Evolutionary conservation across 2,329 filamentous ascomycete genomes (phyloP).

Genomic region (Cryphonectria parasitica): DNA sequence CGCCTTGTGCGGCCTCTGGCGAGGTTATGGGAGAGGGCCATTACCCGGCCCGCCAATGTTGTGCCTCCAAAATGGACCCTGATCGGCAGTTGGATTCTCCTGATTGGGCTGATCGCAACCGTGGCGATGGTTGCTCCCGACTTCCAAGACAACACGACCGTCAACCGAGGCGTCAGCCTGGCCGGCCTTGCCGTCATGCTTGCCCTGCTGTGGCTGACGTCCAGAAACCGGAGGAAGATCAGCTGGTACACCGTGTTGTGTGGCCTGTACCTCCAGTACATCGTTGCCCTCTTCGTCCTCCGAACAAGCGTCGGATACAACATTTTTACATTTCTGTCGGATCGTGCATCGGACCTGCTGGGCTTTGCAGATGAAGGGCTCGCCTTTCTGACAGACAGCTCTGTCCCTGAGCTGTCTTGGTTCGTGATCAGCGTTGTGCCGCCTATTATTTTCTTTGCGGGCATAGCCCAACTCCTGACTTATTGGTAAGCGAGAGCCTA

Average conservation of each 20-base stretch:
- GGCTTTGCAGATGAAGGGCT: slow-evolving; percentile 77
- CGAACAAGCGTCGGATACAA: slow-evolving; percentile 80
- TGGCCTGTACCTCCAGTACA: slow-evolving; percentile 86
- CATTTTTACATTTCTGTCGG: slow-evolving; percentile 88
- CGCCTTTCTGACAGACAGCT: slow-evolving; percentile 65
- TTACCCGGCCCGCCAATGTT: slow-evolving; percentile 58
- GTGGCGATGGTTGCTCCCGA: slow-evolving; percentile 77
- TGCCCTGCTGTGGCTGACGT: slow-evolving; percentile 69
- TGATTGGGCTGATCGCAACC: slow-evolving; percentile 74
- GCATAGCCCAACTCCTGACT: slow-evolving; percentile 85
- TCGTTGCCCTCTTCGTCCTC: slow-evolving; percentile 87
- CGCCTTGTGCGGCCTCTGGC: slow-evolving; percentile 69
- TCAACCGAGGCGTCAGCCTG: slow-evolving; percentile 78
- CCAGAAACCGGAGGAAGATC: slow-evolving; percentile 65
- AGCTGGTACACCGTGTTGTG: slow-evolving; percentile 83
- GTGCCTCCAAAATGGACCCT: slow-evolving; percentile 71
- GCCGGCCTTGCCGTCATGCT: slow-evolving; percentile 78
- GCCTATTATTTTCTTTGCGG: slow-evolving; percentile 94
- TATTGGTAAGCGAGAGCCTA: slow-evolving; percentile 55
- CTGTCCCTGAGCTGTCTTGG: slow-evolving; percentile 53
- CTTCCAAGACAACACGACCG: slow-evolving; percentile 74
- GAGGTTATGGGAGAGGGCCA: slow-evolving; percentile 69
- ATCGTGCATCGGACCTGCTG: slow-evolving; percentile 72
- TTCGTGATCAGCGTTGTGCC: slow-evolving; percentile 84
- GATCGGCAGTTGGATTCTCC: slow-evolving; percentile 63